phyloP scores from a whole-genome alignment of 169 alveolate species.

The Plasmodium vinckei region DNA sequence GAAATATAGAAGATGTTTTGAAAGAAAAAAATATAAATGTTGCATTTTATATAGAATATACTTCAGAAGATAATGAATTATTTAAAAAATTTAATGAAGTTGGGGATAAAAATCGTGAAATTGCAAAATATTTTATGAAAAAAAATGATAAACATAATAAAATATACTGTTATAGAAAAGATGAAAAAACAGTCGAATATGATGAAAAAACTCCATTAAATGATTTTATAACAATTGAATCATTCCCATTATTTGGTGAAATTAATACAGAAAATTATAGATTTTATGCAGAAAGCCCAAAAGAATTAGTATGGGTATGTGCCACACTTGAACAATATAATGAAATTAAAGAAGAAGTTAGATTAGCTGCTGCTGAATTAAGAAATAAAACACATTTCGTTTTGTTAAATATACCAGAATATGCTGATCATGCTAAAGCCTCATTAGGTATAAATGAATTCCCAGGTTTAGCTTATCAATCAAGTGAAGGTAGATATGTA shows the following conservation, averaged over 20 bases:
- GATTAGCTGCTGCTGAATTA: conserved; percentile 68
- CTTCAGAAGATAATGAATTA: conserved; percentile 73
- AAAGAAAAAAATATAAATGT: conserved; percentile 45
- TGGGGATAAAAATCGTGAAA: conserved; percentile 81
- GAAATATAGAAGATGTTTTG: conserved; percentile 52
- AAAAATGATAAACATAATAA: conserved; percentile 76
- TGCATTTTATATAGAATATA: conserved; percentile 74
- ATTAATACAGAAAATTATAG: conserved; percentile 84
- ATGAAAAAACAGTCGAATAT: conserved; percentile 72
- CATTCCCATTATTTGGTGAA: conserved; percentile 84
- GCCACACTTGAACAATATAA: conserved; percentile 81
- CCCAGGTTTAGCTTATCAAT: conserved; percentile 87
- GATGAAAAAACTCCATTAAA: conserved; percentile 57
- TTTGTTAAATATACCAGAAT: conserved; percentile 55
- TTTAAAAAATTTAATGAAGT: conserved; percentile 76
- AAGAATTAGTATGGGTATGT: conserved; percentile 87
- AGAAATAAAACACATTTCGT: conserved; percentile 73
- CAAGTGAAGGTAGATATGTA: conserved; percentile 81
- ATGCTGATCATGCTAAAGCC: conserved; percentile 72
- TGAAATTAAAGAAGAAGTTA: conserved; percentile 75
- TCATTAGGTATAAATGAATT: conserved; percentile 68
- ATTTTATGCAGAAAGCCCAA: conserved; percentile 81
- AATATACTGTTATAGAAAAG: conserved; percentile 59
- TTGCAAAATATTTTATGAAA: conserved; percentile 79
- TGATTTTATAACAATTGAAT: conserved; percentile 79